These are phyloP conservation scores for Exophiala calicioides DNA, from an alignment of 2,329 filamentous ascomycete genomes.

Conservation along the genomic window DNA sequence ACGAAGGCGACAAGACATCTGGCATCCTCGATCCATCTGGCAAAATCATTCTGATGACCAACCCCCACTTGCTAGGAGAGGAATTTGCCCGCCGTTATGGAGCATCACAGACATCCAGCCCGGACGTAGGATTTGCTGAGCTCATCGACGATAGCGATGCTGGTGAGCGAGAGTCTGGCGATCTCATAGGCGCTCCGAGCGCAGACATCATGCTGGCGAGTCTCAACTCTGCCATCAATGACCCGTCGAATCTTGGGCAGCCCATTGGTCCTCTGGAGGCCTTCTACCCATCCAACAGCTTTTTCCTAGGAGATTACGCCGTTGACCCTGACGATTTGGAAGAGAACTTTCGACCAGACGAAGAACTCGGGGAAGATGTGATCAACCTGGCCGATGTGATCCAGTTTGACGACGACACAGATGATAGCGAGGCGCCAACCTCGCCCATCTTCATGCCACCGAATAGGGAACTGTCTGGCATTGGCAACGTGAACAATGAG, in stretches of 20 bases:
- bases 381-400: constrained; percentile 72
- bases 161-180: constrained; percentile 32
- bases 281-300: constrained; percentile 65
- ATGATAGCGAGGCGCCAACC: constrained; percentile 44
- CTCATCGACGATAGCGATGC: constrained; percentile 46
- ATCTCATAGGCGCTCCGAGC: constrained; percentile 43
- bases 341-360: constrained; percentile 56
- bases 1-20: constrained; percentile 50
- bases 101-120: constrained; percentile 28
- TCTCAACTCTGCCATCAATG: constrained; percentile 55
- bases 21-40: constrained; percentile 51
- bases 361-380: constrained; percentile 65
- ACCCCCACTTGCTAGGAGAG: constrained; percentile 37
- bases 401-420: constrained; percentile 61
- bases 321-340: constrained; percentile 59
- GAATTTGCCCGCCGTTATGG: constrained; percentile 43
- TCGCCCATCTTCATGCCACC: constrained; percentile 47
- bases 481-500: constrained; percentile 14
- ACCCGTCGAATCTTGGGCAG: constrained; percentile 52
- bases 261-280: constrained; percentile 73
- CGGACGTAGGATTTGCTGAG: constrained; percentile 29
- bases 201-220: constrained; percentile 78
- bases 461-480: constrained; percentile 20
- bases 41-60: constrained; percentile 51
- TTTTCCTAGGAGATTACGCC: constrained; percentile 34